Conservation (phyloP, 2,329 filamentous ascomycete genomes). For the Penicillium sp. region DNA sequence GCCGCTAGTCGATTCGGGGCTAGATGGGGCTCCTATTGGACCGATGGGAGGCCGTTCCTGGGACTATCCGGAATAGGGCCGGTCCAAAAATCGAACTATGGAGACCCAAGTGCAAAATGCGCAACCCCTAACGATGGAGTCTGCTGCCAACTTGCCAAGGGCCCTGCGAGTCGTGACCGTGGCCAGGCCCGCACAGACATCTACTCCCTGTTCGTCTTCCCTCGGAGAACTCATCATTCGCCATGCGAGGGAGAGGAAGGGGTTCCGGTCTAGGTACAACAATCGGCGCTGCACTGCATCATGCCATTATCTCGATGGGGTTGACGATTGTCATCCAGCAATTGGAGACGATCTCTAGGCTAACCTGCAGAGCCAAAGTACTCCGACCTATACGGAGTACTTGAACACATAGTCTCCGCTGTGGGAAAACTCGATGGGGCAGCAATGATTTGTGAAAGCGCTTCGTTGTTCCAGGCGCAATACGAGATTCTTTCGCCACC, state of each 20-base stretch:
- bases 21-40: slow-evolving; percentile 16
- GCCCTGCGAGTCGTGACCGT: background rate
- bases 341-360: background rate
- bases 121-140: slow-evolving; percentile 1
- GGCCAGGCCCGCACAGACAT: slow-evolving; percentile 15
- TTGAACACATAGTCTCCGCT: background rate
- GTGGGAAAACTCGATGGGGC: background rate
- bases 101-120: slow-evolving; percentile 3
- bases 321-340: background rate
- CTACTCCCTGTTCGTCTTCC: background rate
- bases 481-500: slow-evolving; percentile 5
- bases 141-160: too few species aligned
- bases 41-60: slow-evolving; percentile 13
- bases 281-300: background rate
- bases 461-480: background rate
- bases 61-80: slow-evolving; percentile 24
- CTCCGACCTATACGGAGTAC: background rate
- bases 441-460: background rate
- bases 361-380: background rate
- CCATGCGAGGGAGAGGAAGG: slow-evolving; percentile 6
- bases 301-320: background rate
- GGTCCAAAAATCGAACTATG: slow-evolving; percentile 23
- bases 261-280: background rate
- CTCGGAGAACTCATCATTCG: background rate
- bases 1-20: background rate